phyloP scores from a whole-genome alignment of 441 rosid species.

The Rhodomyrtus psidioides region DNA sequence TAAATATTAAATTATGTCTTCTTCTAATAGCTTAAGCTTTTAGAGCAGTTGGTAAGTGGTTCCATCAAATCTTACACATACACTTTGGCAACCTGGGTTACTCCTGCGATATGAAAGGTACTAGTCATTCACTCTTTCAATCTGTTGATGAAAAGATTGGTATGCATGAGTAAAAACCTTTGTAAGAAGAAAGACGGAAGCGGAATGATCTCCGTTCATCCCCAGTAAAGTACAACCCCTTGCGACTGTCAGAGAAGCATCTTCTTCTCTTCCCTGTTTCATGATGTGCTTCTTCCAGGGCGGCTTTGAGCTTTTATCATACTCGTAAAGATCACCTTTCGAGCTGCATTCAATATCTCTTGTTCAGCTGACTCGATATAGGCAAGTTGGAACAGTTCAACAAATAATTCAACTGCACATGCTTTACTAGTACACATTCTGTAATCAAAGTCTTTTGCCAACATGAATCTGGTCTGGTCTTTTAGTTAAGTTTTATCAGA shows the following conservation, averaged over 20 bases:
- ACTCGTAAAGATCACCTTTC: constrained; percentile 60
- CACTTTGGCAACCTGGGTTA: background rate
- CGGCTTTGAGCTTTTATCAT: constrained; percentile 51
- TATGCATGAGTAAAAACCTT: constrained; percentile 19
- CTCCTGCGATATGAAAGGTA: background rate
- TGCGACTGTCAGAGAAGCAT: constrained; percentile 29
- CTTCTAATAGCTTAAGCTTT: too few species aligned
- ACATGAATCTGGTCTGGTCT: background rate
- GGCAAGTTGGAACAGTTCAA: background rate
- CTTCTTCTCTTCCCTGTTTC: constrained; percentile 28
- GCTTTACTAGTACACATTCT: background rate
- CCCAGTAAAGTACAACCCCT: constrained; percentile 34
- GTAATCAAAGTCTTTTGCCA: background rate
- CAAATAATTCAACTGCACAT: background rate
- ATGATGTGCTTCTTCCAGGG: constrained; percentile 75
- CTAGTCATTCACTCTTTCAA: background rate
- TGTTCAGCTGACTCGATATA: background rate
- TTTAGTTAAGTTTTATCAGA: background rate
- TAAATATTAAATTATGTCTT: too few species aligned
- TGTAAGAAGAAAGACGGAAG: constrained; percentile 55
- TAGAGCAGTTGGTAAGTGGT: too few species aligned
- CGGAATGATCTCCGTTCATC: constrained; percentile 33
- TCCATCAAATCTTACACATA: too few species aligned
- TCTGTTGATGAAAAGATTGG: background rate
- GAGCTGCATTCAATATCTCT: constrained; percentile 33